A percentile compares a stretch with the other conserved stretches of the same genome.
phyloP scores from a whole-genome alignment of 345 rosid genomes.

The Eucalyptus pauciflora region DNA sequence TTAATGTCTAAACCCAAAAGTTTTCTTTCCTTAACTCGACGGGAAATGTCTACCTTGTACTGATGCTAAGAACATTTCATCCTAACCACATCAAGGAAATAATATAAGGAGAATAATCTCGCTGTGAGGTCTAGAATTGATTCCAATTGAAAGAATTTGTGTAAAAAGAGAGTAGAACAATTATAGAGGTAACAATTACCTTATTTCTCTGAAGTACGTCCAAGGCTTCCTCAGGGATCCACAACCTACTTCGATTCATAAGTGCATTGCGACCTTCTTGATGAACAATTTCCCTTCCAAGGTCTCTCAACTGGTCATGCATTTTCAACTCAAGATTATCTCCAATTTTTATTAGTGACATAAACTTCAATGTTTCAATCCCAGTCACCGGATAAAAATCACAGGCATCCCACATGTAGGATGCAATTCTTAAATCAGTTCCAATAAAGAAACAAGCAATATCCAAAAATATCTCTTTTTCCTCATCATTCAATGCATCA shows the following conservation, averaged over 20 bases:
- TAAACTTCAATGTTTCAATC: background rate
- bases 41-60: background rate
- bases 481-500: background rate
- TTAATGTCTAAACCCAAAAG: background rate
- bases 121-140: background rate
- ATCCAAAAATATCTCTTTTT: background rate
- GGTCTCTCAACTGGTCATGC: background rate
- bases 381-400: background rate
- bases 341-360: background rate
- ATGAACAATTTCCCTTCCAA: slow-evolving; percentile 8
- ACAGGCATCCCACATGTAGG: background rate
- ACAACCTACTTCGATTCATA: slow-evolving; percentile 9
- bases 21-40: background rate
- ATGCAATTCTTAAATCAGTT: background rate
- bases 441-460: background rate
- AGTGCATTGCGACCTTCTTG: background rate
- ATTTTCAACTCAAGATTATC: background rate
- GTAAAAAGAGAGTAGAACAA: background rate
- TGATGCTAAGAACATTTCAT: background rate
- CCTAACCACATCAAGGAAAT: background rate
- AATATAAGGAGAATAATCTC: background rate
- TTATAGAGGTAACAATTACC: background rate
- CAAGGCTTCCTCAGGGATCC: slow-evolving; percentile 1
- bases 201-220: background rate
- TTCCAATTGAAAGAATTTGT: background rate